Percentiles rank a stretch among this genome's conserved stretches.
Evolutionary conservation across 495 filamentous ascomycete genomes (phyloP).

Genomic region (Annulohypoxylon maeteangense): DNA sequence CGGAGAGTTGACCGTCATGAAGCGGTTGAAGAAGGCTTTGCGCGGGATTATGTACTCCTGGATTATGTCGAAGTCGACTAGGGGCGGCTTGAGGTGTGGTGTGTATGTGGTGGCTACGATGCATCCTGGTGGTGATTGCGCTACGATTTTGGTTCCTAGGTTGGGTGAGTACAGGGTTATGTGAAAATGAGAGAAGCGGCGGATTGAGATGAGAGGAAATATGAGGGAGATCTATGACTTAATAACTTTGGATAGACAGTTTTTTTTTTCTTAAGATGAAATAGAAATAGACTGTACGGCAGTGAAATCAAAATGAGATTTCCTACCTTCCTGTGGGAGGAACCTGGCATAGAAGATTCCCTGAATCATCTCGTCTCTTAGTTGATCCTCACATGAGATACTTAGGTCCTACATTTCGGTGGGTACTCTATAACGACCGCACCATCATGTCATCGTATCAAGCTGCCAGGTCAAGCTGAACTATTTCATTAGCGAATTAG

Average conservation of each 20-base stretch:
- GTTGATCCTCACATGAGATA: constrained; percentile 1
- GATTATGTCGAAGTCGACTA: constrained; percentile 85
- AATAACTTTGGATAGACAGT: background rate
- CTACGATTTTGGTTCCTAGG: constrained; percentile 81
- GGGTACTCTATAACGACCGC: background rate
- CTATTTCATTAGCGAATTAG: constrained; percentile 1
- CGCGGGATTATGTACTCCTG: constrained; percentile 92
- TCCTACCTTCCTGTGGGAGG: constrained; percentile 83
- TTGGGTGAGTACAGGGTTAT: constrained; percentile 16
- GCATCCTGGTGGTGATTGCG: constrained; percentile 76
- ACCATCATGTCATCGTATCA: no score
- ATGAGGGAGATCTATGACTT: background rate
- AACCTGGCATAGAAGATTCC: constrained; percentile 97
- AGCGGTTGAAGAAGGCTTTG: constrained; percentile 88
- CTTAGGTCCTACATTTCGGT: background rate
- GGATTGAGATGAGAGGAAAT: constrained; percentile 2
- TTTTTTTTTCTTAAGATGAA: background rate
- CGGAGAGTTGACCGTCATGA: constrained; percentile 77
- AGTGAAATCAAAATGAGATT: background rate
- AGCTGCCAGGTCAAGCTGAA: background rate
- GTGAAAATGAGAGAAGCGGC: background rate
- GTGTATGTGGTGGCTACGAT: constrained; percentile 65
- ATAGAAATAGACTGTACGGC: background rate
- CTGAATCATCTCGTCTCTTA: constrained; percentile 73
- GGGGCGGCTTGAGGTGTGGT: constrained; percentile 66